phyloP scores from a whole-genome alignment of 352 stramenopile species.

The Phytophthora ramorum region DNA sequence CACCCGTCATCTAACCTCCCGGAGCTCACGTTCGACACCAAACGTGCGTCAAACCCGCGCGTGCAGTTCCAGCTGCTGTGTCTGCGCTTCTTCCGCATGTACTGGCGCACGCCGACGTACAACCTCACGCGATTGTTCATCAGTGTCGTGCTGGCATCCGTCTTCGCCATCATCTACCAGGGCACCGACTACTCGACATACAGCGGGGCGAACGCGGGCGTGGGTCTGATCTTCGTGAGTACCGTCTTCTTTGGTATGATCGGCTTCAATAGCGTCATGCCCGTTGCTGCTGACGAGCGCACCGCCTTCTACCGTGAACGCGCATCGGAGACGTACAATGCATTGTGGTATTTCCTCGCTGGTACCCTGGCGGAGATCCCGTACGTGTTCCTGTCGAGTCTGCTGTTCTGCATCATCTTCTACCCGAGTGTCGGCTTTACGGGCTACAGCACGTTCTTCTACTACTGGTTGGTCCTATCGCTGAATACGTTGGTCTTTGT shows the following conservation, averaged over 20 bases:
- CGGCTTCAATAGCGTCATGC: slow-evolving; percentile 33
- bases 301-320: slow-evolving; percentile 55
- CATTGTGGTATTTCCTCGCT: slow-evolving; percentile 68
- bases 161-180: slow-evolving; percentile 84
- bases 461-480: slow-evolving; percentile 61
- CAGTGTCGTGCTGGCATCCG: slow-evolving; percentile 63
- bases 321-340: slow-evolving; percentile 81
- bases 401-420: slow-evolving; percentile 59
- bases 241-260: slow-evolving; percentile 76
- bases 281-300: slow-evolving; percentile 23
- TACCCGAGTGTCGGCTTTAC: slow-evolving; percentile 66
- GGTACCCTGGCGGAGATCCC: slow-evolving; percentile 47
- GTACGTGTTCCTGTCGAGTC: slow-evolving; percentile 50
- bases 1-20: slow-evolving; percentile 42
- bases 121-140: slow-evolving; percentile 77
- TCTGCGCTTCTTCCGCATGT: slow-evolving; percentile 15
- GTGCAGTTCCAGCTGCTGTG: slow-evolving; percentile 44
- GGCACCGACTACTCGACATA: slow-evolving; percentile 54
- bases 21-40: slow-evolving; percentile 51
- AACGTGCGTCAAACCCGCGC: slow-evolving; percentile 35
- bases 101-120: slow-evolving; percentile 83
- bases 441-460: slow-evolving; percentile 46
- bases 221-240: slow-evolving; percentile 89
- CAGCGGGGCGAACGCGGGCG: slow-evolving; percentile 46
- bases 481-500: slow-evolving; percentile 58